A percentile compares a stretch with the other conserved stretches of the same genome.
Evolutionary conservation across 805 yeast genomes (phyloP).

Genomic region (Saturnispora dispora): DNA sequence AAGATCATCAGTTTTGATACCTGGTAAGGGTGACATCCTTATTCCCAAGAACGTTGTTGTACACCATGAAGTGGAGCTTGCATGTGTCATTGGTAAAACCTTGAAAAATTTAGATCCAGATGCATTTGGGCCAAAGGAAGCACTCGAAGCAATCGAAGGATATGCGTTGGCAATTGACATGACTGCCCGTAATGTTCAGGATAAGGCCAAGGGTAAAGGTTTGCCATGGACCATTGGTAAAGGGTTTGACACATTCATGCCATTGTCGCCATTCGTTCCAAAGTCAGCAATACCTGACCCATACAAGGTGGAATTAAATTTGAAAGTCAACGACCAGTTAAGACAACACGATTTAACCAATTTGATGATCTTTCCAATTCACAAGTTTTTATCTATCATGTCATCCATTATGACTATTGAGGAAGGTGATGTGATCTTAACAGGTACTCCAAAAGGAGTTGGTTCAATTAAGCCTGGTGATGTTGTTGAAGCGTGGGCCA

Average conservation of each 20-base stretch:
- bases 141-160: slow-evolving; percentile 72
- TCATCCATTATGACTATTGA: slow-evolving; percentile 85
- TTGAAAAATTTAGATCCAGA: slow-evolving; percentile 52
- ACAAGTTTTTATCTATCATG: slow-evolving; percentile 68
- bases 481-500: slow-evolving; percentile 52
- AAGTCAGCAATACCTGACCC: slow-evolving; percentile 62
- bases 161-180: slow-evolving; percentile 86
- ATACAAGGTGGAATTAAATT: slow-evolving; percentile 52
- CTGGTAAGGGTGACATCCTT: slow-evolving; percentile 64
- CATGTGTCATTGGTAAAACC: slow-evolving; percentile 57
- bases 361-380: slow-evolving; percentile 84
- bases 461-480: slow-evolving; percentile 80
- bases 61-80: slow-evolving; percentile 93
- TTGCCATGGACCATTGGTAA: slow-evolving; percentile 95
- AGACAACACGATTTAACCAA: slow-evolving; percentile 69
- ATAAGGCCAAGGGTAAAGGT: slow-evolving; percentile 87
- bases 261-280: slow-evolving; percentile 68
- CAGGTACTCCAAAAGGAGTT: slow-evolving; percentile 99
- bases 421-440: slow-evolving; percentile 82
- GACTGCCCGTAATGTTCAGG: slow-evolving; percentile 95
- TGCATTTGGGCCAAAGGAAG: slow-evolving; percentile 52
- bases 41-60: slow-evolving; percentile 73
- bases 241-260: slow-evolving; percentile 94
- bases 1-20: slow-evolving; percentile 60
- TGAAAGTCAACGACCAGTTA: slow-evolving; percentile 60